Evolutionary conservation across 306 rosid species (phyloP).

Genomic region (Cicer chorassanicum): DNA sequence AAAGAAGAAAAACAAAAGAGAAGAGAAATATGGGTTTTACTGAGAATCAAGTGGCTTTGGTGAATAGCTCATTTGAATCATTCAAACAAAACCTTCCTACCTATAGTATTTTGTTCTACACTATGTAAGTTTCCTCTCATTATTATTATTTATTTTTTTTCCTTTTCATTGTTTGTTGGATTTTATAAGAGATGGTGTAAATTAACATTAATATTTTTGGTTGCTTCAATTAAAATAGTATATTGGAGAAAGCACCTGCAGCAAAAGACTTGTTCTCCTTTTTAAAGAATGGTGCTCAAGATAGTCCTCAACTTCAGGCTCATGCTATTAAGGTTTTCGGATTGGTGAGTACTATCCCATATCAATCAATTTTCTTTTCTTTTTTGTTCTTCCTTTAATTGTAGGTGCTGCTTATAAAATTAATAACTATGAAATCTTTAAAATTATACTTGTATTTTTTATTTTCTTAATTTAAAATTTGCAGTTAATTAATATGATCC

Average conservation of each 20-base stretch:
- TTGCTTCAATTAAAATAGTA: constrained; percentile 18
- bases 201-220: not conserved
- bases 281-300: constrained; percentile 32
- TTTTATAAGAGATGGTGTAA: not conserved
- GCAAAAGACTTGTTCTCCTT: constrained; percentile 44
- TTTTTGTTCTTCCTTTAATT: not conserved
- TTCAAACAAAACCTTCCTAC: constrained; percentile 35
- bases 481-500: no score
- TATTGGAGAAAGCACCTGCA: constrained; percentile 43
- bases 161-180: not conserved
- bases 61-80: constrained; percentile 38
- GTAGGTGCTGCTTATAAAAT: no score
- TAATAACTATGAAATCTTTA: no score
- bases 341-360: constrained; percentile 1
- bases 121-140: constrained; percentile 5
- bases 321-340: constrained; percentile 46
- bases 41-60: constrained; percentile 42
- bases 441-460: no score
- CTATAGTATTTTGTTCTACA: constrained; percentile 34
- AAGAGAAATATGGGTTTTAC: constrained; percentile 32
- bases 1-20: no score
- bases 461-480: no score
- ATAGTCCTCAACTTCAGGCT: constrained; percentile 32
- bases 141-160: not conserved
- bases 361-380: not conserved